A percentile compares a stretch with the other conserved stretches of the same genome.
Conservation (phyloP, 805 yeast genomes). For the Spencermartinsiella europaea region DNA sequence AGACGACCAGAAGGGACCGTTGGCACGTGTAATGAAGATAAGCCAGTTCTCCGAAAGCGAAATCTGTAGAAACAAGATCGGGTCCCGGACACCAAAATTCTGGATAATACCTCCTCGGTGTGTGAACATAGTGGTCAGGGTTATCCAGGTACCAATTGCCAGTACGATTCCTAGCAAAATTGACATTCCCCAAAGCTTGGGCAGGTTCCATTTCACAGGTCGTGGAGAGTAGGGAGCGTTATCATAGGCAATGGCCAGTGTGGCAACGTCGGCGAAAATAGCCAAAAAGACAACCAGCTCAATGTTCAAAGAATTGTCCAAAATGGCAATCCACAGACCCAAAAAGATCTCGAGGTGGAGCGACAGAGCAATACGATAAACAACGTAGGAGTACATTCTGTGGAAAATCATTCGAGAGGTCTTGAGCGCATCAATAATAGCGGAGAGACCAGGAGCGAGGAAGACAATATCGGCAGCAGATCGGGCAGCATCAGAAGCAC, state of each 20-base stretch:
- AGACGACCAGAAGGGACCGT: conserved; percentile 98
- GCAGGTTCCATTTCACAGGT: conserved; percentile 96
- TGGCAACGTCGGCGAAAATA: conserved; percentile 82
- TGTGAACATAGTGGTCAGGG: conserved; percentile 89
- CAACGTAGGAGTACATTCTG: conserved; percentile 98
- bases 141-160: conserved; percentile 85
- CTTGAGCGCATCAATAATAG: conserved; percentile 62
- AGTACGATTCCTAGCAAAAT: conserved; percentile 61
- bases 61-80: conserved; percentile 89
- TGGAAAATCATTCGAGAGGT: conserved; percentile 97
- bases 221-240: conserved; percentile 90
- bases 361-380: conserved; percentile 95
- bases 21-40: conserved; percentile 93
- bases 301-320: conserved; percentile 80
- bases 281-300: conserved; percentile 94
- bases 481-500: conserved; percentile 42
- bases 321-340: conserved; percentile 95
- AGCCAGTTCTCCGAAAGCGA: conserved; percentile 96
- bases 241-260: conserved; percentile 79
- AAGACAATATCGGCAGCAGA: conserved; percentile 43
- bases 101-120: conserved; percentile 88
- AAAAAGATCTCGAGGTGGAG: conserved; percentile 91
- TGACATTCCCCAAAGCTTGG: conserved; percentile 86
- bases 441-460: conserved; percentile 57
- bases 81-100: conserved; percentile 91